phyloP scores from a whole-genome alignment of 2,329 filamentous ascomycete genomes.

The Talaromyces piceae region DNA sequence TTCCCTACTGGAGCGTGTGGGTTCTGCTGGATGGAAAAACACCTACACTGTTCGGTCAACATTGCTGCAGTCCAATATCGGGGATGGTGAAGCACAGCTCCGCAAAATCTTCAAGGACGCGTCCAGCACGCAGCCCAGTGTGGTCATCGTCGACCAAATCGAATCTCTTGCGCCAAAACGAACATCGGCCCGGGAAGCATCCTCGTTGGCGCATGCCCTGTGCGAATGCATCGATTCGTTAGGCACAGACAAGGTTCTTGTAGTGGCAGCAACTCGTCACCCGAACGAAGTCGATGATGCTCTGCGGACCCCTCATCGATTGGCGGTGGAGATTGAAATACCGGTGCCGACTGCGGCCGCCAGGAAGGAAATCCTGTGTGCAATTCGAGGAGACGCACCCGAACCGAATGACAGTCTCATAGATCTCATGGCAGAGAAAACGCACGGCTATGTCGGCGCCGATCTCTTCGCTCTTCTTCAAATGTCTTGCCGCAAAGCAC shows the following conservation, averaged over 20 bases:
- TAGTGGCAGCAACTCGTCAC: slow-evolving; percentile 69
- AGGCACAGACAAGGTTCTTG: slow-evolving; percentile 53
- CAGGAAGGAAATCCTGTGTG: slow-evolving; percentile 66
- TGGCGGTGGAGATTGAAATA: slow-evolving; percentile 62
- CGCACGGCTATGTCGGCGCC: slow-evolving; percentile 77
- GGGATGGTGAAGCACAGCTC: slow-evolving; percentile 48
- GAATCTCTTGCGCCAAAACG: slow-evolving; percentile 59
- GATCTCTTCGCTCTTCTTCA: slow-evolving; percentile 64
- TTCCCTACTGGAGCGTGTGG: slow-evolving; percentile 61
- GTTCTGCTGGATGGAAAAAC: slow-evolving; percentile 61
- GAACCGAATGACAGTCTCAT: slow-evolving; percentile 48
- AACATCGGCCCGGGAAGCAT: slow-evolving; percentile 38
- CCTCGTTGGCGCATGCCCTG: slow-evolving; percentile 33
- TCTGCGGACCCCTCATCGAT: slow-evolving; percentile 58
- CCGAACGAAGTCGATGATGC: slow-evolving; percentile 63
- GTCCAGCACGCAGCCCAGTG: slow-evolving; percentile 60
- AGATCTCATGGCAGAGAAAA: slow-evolving; percentile 59
- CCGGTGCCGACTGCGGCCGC: slow-evolving; percentile 66
- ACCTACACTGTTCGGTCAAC: slow-evolving; percentile 46
- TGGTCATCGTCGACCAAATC: slow-evolving; percentile 72
- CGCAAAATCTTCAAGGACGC: slow-evolving; percentile 65
- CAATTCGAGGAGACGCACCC: slow-evolving; percentile 44
- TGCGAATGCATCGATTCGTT: slow-evolving; percentile 30
- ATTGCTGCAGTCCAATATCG: slow-evolving; percentile 26
- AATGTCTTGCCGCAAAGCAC: slow-evolving; percentile 40